These are phyloP conservation scores for Hawksworthiomyces lignivorus DNA, from an alignment of 2,329 filamentous ascomycete species.

Conservation along the genomic window DNA sequence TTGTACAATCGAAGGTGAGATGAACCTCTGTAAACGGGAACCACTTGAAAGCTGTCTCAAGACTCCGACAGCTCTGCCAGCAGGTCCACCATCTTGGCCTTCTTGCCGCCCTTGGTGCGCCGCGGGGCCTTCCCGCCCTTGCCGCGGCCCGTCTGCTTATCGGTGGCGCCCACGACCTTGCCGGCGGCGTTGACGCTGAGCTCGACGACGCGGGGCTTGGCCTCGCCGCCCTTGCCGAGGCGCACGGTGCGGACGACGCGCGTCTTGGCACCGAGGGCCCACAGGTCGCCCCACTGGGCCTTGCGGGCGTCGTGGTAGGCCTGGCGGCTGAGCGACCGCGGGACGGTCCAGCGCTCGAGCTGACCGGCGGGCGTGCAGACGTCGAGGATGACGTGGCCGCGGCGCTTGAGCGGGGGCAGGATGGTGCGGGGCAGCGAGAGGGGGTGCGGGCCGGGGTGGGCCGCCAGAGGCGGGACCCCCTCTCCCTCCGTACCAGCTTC, in stretches of 20 bases:
- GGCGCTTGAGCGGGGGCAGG: conserved; percentile 75
- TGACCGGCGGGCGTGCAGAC: conserved; percentile 79
- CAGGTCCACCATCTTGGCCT: conserved; percentile 28
- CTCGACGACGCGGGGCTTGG: no score
- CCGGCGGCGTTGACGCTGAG: background rate
- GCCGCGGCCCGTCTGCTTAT: background rate
- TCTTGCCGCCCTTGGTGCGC: conserved; percentile 35
- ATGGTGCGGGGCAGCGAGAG: conserved; percentile 72
- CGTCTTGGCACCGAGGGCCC: conserved; percentile 91
- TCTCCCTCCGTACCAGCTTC: no score
- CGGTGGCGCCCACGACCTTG: background rate
- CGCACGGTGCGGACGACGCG: conserved; percentile 55
- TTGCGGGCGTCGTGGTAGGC: conserved; percentile 93
- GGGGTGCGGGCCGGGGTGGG: conserved; percentile 37
- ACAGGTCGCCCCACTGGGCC: conserved; percentile 83
- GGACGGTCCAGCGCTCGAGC: conserved; percentile 90
- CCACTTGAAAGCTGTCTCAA: no score
- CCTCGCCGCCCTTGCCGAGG: conserved; percentile 35
- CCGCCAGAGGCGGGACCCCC: conserved; percentile 15
- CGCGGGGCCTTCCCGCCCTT: conserved; percentile 14
- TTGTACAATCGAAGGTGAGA: no score
- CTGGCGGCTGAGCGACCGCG: conserved; percentile 68
- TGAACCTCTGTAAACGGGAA: no score
- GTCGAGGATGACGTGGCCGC: conserved; percentile 82
- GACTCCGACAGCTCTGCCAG: conserved; percentile 33